Evolutionary conservation across 768 basidiomycete genomes (phyloP), one percentile per base, ranked within the genome.

Genomic region (Tricholoma sp.): DNA sequence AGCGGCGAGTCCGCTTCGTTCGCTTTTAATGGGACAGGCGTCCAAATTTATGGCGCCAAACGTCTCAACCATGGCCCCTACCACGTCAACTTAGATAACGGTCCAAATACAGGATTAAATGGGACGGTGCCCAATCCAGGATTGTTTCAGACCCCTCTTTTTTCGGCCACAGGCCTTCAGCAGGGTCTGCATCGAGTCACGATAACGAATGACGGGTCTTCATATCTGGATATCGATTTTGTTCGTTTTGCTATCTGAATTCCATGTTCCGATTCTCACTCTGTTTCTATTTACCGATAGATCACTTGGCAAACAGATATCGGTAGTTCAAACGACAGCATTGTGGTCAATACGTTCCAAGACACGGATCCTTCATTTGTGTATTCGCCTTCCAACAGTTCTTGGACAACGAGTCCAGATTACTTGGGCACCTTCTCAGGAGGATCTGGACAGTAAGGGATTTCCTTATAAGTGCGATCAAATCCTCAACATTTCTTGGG

Each of bases 11-110:
- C 58, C 22, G 73, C 69, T 4, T 71, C 69, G 0, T 76, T 83
- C 60, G 57, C 63, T 22, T 83, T 83, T 70, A 78, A 78, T 43
- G 83, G 82, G 14, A 80, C 75, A 10, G 74, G 71, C 5, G 64
- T 83, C 18, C 73, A 74, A 67, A 64, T 83, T 9, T 83, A 74
- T 56, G 83, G 83, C 7, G 75, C 80, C 2, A 78, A 79, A 54
- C 72, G 81, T 21, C 39, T 55, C 5, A 79, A 80, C 54, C 79
- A 82, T 61, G 80, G 82, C 0, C 61, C 54, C 10, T 84, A 74
- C 60, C 67, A 69, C 31, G 72, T 83, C 41, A 64, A 67, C 29
- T 63, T 83, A 1, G 81, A 84, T 65, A 56, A 67, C 27, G 61
- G 50, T 9, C 58, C 56, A 29, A 74, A 66, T 46, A 55, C 68